Evolutionary conservation across 2,329 filamentous ascomycete species (phyloP).

Genomic region (Exserohilum turcica): DNA sequence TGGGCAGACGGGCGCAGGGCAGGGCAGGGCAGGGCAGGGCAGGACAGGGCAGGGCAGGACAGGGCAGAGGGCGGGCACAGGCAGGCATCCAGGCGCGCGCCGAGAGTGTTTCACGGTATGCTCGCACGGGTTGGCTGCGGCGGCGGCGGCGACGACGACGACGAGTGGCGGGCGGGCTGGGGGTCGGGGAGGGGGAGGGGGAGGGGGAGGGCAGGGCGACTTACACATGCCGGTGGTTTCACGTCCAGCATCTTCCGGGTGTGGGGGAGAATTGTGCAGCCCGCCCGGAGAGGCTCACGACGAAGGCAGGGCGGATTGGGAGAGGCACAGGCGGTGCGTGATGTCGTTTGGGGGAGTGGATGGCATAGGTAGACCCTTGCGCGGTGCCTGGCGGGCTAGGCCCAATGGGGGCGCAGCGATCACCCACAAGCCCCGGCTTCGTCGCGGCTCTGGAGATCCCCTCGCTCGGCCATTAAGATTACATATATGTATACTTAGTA

Average conservation of each 20-base stretch:
- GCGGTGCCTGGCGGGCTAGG: slow-evolving; percentile 29
- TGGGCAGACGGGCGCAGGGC: slow-evolving; percentile 29
- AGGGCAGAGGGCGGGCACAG: slow-evolving; percentile 18
- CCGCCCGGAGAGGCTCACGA: slow-evolving; percentile 22
- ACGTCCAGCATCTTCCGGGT: slow-evolving; percentile 42
- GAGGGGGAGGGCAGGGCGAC: slow-evolving; percentile 18
- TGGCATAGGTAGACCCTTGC: slow-evolving; percentile 24
- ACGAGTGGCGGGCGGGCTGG: no score
- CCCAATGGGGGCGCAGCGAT: slow-evolving; percentile 32
- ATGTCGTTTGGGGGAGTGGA: slow-evolving; percentile 17
- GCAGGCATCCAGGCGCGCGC: slow-evolving; percentile 21
- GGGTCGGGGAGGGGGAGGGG: no score
- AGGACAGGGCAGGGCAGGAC: slow-evolving; percentile 27
- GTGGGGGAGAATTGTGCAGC: slow-evolving; percentile 24
- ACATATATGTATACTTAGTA: no score
- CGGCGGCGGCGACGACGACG: slow-evolving; percentile 13
- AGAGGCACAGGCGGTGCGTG: slow-evolving; percentile 10
- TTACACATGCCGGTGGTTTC: slow-evolving; percentile 48
- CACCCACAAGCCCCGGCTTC: slow-evolving; percentile 22
- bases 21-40: slow-evolving; percentile 28
- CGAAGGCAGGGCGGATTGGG: slow-evolving; percentile 10
- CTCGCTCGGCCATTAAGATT: slow-evolving; percentile 24
- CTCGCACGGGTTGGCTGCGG: slow-evolving; percentile 24
- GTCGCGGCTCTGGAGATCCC: slow-evolving; percentile 30
- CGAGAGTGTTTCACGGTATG: slow-evolving; percentile 25